Evolutionary conservation across 2,329 filamentous ascomycete genomes (phyloP), one percentile per base, ranked within the genome.

Genomic region (Xylaria sp.): DNA sequence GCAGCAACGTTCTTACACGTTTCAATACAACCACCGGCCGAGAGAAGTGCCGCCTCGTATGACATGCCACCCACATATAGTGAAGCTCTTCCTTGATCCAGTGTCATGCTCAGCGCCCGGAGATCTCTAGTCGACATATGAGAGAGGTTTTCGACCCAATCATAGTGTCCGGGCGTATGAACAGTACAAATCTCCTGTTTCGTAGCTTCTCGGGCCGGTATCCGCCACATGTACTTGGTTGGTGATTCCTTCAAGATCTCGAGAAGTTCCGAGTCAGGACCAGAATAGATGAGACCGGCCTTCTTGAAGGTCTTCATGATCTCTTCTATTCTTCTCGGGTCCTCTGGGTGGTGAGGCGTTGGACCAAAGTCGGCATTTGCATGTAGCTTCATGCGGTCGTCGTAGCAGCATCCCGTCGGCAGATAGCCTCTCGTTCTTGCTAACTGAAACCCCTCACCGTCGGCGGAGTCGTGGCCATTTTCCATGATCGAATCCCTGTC

Each of bases 361-460:
- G 82, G 81, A 16, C 83, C 84, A 70, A 85, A 88, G 71, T 91
- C 87, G 13, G 90, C 86, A 71, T 97, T 96, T 57, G 92, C 90
- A 72, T 99, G 94, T 62, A 95, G 89, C 62, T 94, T 91, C 94
- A 99, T 99, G 37, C 93, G 86, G 59, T 91, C 87, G 76, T 99
- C 94, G 72, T 97, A 99, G 66, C 90, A 93, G 62, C 89, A 85
- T 2, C 90, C 90, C 0, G 89, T 92, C 0, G 88, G 84, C 1
- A 90, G 78, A 30, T 84, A 74, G 1, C 79, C 79, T 44, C 75
- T 78, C 59, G 76, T 75, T 11, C 72, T 72, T 54, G 79, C 74
- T 1, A 72, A 67, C 5, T 73, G 73, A 2, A 77, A 71, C 13
- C 75, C 74, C 2, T 74, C 73, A 8, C 74, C 73, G 0, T 71